These are phyloP conservation scores for Xylaria sp. DNA, from an alignment of 2,329 filamentous ascomycete species.

Conservation along the genomic window DNA sequence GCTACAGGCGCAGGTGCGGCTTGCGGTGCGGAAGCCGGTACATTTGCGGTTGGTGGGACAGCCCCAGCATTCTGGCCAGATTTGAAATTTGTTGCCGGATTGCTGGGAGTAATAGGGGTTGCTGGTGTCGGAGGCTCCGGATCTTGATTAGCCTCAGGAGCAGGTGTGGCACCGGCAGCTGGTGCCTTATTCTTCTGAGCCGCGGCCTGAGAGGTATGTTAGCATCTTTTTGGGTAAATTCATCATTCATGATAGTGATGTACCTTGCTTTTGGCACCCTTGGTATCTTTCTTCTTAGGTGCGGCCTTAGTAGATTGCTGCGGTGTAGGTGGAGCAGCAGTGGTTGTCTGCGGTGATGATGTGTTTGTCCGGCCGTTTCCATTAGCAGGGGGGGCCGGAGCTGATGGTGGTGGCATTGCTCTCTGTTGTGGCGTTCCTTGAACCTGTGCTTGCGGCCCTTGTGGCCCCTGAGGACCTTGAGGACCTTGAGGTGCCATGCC, in stretches of 20 bases:
- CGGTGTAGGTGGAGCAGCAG: conserved; percentile 78
- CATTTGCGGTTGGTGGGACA: conserved; percentile 53
- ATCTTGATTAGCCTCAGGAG: conserved; percentile 65
- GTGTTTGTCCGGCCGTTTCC: conserved; percentile 63
- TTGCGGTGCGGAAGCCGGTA: conserved; percentile 57
- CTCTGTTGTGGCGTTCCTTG: conserved; percentile 79
- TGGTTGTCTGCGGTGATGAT: conserved; percentile 70
- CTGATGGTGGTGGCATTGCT: conserved; percentile 73
- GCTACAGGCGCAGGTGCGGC: conserved; percentile 57
- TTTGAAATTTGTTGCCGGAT: conserved; percentile 56
- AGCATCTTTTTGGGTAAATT: conserved; percentile 39
- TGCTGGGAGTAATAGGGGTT: conserved; percentile 71
- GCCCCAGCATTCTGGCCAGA: conserved; percentile 56
- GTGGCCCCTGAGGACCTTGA: conserved; percentile 52
- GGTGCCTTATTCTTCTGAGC: conserved; percentile 70
- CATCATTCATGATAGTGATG: conserved; percentile 30
- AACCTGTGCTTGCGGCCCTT: conserved; percentile 63
- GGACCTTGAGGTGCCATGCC: conserved; percentile 56
- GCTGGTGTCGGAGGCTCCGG: conserved; percentile 69
- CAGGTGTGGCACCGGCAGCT: conserved; percentile 65
- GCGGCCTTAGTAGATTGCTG: conserved; percentile 77
- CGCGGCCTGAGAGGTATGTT: conserved; percentile 56
- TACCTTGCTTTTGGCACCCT: conserved; percentile 75
- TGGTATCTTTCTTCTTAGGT: conserved; percentile 80
- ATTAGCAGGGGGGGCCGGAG: conserved; percentile 59